Conservation (phyloP, 2,329 filamentous ascomycete genomes). For the Sporothrix variecibatus region DNA sequence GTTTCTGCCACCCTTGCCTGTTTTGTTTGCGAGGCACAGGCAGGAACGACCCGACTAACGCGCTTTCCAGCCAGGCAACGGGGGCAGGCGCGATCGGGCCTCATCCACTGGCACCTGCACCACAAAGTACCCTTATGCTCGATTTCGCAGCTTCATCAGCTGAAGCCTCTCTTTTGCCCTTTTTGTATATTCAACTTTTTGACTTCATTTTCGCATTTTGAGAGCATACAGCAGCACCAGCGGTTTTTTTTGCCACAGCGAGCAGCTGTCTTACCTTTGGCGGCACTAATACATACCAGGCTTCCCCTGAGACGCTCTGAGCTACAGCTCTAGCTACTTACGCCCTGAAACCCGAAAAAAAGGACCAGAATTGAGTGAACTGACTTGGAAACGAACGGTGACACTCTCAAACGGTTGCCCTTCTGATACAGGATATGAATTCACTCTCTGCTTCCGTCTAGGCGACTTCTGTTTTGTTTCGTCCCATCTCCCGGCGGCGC, state of each 20-base stretch:
- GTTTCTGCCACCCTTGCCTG: conserved; percentile 26
- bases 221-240: neutral
- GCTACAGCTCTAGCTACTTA: neutral
- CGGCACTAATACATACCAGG: neutral
- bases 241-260: neutral
- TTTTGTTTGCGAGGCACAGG: conserved; percentile 24
- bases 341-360: neutral
- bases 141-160: neutral
- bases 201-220: conserved; percentile 2
- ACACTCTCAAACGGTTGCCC: neutral
- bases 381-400: neutral
- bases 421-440: neutral
- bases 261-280: neutral
- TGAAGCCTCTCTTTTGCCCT: neutral
- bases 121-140: neutral
- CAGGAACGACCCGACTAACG: conserved; percentile 19
- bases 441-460: neutral
- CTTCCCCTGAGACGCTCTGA: neutral
- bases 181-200: conserved; percentile 12
- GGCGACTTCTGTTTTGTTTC: neutral
- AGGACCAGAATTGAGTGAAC: neutral
- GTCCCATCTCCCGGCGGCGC: neutral
- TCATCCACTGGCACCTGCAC: neutral
- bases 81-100: conserved; percentile 9
- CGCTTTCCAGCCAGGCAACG: conserved; percentile 24